These are phyloP conservation scores for Tympanopsis confertula DNA, from an alignment of 2,329 filamentous ascomycete species.

Conservation along the genomic window DNA sequence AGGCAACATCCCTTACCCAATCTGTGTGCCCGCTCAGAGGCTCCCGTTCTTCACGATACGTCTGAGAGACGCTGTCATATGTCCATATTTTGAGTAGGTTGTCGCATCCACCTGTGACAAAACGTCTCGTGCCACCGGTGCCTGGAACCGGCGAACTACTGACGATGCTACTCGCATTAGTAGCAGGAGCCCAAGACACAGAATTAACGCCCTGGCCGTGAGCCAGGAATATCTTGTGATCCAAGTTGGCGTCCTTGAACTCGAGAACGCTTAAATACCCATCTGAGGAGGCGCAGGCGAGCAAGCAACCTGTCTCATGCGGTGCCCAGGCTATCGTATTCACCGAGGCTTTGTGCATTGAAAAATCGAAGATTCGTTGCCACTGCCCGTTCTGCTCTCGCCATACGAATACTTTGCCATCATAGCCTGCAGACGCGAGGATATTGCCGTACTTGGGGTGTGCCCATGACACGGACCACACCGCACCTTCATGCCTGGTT, in stretches of 20 bases:
- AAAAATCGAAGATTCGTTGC: slow-evolving; percentile 86
- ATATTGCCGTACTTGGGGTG: slow-evolving; percentile 99
- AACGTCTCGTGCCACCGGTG: slow-evolving; percentile 59
- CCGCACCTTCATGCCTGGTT: slow-evolving; percentile 80
- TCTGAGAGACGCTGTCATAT: slow-evolving; percentile 51
- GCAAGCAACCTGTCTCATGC: slow-evolving; percentile 84
- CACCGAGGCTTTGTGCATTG: slow-evolving; percentile 86
- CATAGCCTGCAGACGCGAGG: slow-evolving; percentile 86
- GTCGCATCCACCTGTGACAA: slow-evolving; percentile 90
- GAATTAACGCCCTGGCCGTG: slow-evolving; percentile 92
- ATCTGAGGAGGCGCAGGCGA: slow-evolving; percentile 89
- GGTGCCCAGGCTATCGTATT: slow-evolving; percentile 98
- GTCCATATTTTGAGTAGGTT: slow-evolving; percentile 90
- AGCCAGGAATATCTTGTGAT: slow-evolving; percentile 78
- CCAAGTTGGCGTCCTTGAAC: slow-evolving; percentile 92
- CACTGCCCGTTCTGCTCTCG: slow-evolving; percentile 69
- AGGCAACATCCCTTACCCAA: slow-evolving; percentile 96
- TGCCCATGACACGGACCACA: slow-evolving; percentile 97
- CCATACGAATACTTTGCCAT: slow-evolving; percentile 98
- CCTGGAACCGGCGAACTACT: slow-evolving; percentile 53
- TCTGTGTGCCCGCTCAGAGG: slow-evolving; percentile 74
- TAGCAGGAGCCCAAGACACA: slow-evolving; percentile 89
- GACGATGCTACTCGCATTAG: slow-evolving; percentile 72
- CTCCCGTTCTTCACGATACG: slow-evolving; percentile 49
- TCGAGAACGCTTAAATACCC: slow-evolving; percentile 88